phyloP scores from a whole-genome alignment of 108 stramenopile genomes.

The Pseudonitzschia multiseries region DNA sequence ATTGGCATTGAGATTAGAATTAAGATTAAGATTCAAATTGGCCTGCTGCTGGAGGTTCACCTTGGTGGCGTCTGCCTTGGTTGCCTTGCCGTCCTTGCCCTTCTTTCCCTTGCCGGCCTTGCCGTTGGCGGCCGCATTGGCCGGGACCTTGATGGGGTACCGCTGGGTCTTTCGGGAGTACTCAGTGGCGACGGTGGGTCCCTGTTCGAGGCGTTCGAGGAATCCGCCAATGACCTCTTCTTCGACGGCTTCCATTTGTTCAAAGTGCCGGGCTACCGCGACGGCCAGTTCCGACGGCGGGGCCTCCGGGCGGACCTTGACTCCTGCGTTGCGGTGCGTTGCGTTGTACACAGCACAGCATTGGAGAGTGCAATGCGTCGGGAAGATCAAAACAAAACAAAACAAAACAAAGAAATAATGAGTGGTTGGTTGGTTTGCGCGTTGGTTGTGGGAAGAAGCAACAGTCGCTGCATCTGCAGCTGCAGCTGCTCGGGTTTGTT shows the following conservation, averaged over 20 bases:
- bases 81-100: neutral
- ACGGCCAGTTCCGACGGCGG: conserved; percentile 84
- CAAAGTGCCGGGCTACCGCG: conserved; percentile 90
- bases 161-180: conserved; percentile 63
- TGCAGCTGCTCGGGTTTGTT: too few species aligned
- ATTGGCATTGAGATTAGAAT: too few species aligned
- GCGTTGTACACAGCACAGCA: too few species aligned
- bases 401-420: too few species aligned
- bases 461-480: too few species aligned
- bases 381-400: neutral
- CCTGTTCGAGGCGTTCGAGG: conserved; percentile 60
- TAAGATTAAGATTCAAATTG: too few species aligned
- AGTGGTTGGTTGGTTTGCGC: too few species aligned
- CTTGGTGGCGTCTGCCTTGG: conserved; percentile 7
- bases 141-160: conserved; percentile 10
- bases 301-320: conserved; percentile 72
- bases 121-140: neutral
- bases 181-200: conserved; percentile 57
- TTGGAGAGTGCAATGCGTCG: neutral
- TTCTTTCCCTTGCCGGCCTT: neutral
- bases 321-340: conserved; percentile 25
- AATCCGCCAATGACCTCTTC: conserved; percentile 87
- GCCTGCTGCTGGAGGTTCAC: conserved; percentile 54
- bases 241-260: conserved; percentile 79
- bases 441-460: too few species aligned